Evolutionary conservation across 2,329 filamentous ascomycete species (phyloP).

Genomic region (Thelonectria olida): DNA sequence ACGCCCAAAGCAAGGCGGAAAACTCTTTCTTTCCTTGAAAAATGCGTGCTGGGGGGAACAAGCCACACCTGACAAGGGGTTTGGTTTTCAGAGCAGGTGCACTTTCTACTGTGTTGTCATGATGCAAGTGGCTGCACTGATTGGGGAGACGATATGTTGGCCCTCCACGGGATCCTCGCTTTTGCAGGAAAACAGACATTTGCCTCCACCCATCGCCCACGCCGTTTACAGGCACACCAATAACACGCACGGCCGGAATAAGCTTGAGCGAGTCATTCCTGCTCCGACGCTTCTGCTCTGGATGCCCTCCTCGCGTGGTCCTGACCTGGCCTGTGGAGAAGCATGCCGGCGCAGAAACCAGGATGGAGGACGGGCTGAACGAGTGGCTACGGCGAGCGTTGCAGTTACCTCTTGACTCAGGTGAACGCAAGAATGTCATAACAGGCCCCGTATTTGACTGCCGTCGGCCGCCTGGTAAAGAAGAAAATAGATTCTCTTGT

Average conservation of each 20-base stretch:
- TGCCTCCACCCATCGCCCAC: constrained; percentile 7
- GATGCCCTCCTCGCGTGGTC: not conserved
- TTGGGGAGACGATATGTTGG: constrained; percentile 1
- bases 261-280: not conserved
- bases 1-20: constrained; percentile 6
- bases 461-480: not conserved
- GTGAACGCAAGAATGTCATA: not conserved
- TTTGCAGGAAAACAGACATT: not conserved
- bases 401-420: not conserved
- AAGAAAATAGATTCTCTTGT: not conserved
- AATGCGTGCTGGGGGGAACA: not conserved
- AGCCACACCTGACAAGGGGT: not conserved
- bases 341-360: not conserved
- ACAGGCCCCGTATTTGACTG: not conserved
- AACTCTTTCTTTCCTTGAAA: constrained; percentile 1
- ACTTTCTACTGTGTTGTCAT: not conserved
- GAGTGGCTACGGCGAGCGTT: not conserved
- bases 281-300: not conserved
- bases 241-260: not conserved
- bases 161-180: not conserved
- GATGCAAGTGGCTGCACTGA: constrained; percentile 6
- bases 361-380: not conserved
- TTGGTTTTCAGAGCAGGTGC: constrained; percentile 7
- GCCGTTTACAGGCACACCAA: not conserved
- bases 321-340: not conserved